These are phyloP conservation scores for Blastomyces gilchristii DNA, from an alignment of 2,329 filamentous ascomycete species.

Conservation along the genomic window DNA sequence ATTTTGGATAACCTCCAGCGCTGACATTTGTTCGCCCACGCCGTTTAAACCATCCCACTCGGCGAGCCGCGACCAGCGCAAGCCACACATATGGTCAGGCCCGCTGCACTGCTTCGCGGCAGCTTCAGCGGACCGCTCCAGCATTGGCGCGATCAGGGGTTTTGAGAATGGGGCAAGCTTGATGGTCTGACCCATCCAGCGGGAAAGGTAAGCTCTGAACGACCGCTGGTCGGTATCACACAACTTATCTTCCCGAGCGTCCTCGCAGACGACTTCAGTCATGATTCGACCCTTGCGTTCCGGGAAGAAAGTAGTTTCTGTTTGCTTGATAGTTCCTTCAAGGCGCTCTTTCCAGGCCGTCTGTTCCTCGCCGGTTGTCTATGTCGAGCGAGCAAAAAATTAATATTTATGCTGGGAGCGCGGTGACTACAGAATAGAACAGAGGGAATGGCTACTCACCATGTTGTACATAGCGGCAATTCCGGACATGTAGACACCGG, in stretches of 20 bases:
- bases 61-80: slow-evolving; percentile 33
- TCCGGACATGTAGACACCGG: slow-evolving; percentile 45
- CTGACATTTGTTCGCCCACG: slow-evolving; percentile 62
- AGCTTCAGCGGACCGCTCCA: slow-evolving; percentile 44
- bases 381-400: neutral
- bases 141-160: slow-evolving; percentile 41
- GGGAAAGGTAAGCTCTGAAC: slow-evolving; percentile 56
- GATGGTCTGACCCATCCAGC: slow-evolving; percentile 49
- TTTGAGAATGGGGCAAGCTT: slow-evolving; percentile 50
- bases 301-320: slow-evolving; percentile 42
- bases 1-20: slow-evolving; percentile 54
- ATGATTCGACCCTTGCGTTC: slow-evolving; percentile 39
- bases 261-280: slow-evolving; percentile 52
- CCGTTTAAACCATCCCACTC: slow-evolving; percentile 51
- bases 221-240: slow-evolving; percentile 55
- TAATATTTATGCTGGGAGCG: slow-evolving; percentile 3
- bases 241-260: slow-evolving; percentile 26
- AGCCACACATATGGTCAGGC: slow-evolving; percentile 19
- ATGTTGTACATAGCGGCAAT: slow-evolving; percentile 48
- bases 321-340: slow-evolving; percentile 45
- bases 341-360: slow-evolving; percentile 47
- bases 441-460: slow-evolving; percentile 24
- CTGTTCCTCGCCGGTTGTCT: slow-evolving; percentile 29
- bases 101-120: slow-evolving; percentile 36
- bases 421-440: neutral